phyloP scores from a whole-genome alignment of 164 flowering plant species.

The Dillenia turbinata region DNA sequence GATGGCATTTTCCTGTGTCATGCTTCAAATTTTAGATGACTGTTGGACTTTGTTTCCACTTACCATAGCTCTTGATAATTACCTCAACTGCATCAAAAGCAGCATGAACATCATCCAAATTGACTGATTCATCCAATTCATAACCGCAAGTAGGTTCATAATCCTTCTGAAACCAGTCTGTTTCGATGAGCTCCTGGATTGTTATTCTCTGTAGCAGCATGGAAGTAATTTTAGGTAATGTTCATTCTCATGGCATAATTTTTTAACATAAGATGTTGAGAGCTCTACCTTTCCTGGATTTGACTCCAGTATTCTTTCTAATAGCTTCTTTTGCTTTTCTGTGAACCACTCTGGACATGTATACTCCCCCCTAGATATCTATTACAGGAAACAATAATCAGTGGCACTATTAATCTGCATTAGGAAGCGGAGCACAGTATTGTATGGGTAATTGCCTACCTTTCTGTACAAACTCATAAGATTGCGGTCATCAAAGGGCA shows the following conservation, averaged over 20 bases:
- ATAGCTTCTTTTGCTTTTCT: conserved; percentile 36
- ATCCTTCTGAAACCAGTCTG: conserved; percentile 57
- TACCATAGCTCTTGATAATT: conserved; percentile 9
- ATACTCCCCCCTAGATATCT: conserved; percentile 66
- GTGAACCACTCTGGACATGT: conserved; percentile 60
- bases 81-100: conserved; percentile 45
- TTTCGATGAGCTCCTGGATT: conserved; percentile 51
- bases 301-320: conserved; percentile 56
- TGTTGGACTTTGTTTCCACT: not conserved
- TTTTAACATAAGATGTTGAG: not conserved
- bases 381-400: conserved; percentile 9
- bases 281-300: conserved; percentile 40
- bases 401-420: not conserved
- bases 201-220: conserved; percentile 46
- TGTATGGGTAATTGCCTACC: conserved; percentile 23
- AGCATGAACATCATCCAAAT: conserved; percentile 40
- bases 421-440: not conserved
- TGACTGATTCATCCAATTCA: conserved; percentile 23
- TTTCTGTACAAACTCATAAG: conserved; percentile 51
- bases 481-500: conserved; percentile 65
- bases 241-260: not conserved
- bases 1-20: conserved; percentile 18
- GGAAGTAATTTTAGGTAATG: conserved; percentile 1
- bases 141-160: conserved; percentile 36
- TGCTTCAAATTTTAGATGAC: not conserved